Base-by-base conservation (phyloP, 1,284 basidiomycete species). In the Pterulicium gracile region DNA sequence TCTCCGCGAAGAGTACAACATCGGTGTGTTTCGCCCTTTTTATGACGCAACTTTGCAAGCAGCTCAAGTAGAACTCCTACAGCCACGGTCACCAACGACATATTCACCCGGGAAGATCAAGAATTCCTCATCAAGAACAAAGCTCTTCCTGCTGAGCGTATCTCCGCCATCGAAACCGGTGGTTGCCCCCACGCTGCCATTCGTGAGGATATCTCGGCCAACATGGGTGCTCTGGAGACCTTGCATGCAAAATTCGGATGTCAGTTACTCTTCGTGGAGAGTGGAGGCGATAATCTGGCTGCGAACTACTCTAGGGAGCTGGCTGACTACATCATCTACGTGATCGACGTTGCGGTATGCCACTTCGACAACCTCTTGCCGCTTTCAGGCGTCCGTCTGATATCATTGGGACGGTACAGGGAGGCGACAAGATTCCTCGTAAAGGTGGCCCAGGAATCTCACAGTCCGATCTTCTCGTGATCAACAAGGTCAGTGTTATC, bases 361-460 rank as follows among this genome's bases (percentile, higher is more conserved):
- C 52, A 14, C 53, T 32, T 46, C 51, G 24, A 32, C 44, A 20
- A 13, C 20, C 20, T n/a, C n/a, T n/a, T n/a, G n/a, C n/a, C n/a
- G n/a, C n/a, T n/a, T n/a, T n/a, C n/a, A n/a, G 27, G n/a, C 40
- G 52, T 53, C 5, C 24, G 18, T 27, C 14, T 7, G 47, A 49
- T 43, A 17, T 32, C n/a, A n/a, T n/a, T n/a, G n/a, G 43, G 15
- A 44, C 21, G 32, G 19, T 45, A 19, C 52, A 87, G 69, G 95
- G 95, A 20, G 95, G 95, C 0, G 96, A 98, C 68, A 98, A 98
- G 67, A 95, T 98, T 52, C 95, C 95, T 7, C 75, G 95, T 23
- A 98, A 98, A 69, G 95, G 96, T 3, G 95, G 95, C 1, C 95
- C 95, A 1, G 95, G 95, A 12, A 95, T 97, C 55, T 92, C 90